Base-by-base conservation (phyloP, 2,329 filamentous ascomycete species). In the Sclerotinia spermophila region DNA sequence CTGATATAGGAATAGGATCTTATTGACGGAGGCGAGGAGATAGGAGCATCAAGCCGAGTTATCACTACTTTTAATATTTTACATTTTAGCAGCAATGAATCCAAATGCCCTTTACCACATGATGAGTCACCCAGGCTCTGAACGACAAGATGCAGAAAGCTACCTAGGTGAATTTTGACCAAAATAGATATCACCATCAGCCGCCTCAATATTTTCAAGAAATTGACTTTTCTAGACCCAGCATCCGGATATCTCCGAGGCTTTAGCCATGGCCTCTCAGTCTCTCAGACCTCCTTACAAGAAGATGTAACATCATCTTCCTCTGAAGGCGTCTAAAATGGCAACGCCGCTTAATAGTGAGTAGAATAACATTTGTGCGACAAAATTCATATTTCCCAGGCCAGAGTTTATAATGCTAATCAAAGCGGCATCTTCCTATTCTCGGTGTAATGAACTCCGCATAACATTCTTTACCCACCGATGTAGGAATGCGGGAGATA, bases 371-470 rank as follows among this genome's bases (percentile, higher is more conserved):
- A 33, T 64, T 38, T 48, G 21, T 21, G 30, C 19, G 3, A n/a
- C n/a, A n/a, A 8, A 64, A 51, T 8, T 51, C 17, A n/a, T 38
- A 15, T 13, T 35, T 27, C 61, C 35, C 6, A 19, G 24, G 35
- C n/a, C n/a, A 40, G 40, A 27, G 24, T 19, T 27, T 27, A 60
- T 7, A 17, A 38, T 38, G 38, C 33, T 38, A 38, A 53, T 53
- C 33, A 38, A 59, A 38, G 56, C 24, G 17, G 56, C 33, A 38
- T 38, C 55, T 38, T 38, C 56, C 5, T 8, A 59, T 27, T 44
- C 44, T 64, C 24, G 61, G 61, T 33, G 61, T 64, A 64, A 53
- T 53, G n/a, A 13, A 38, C 21, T 38, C 61, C 27, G 61, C 44
- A 38, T 27, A 15, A n/a, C 3, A 51, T 48, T n/a, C 19, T 10